phyloP scores from a whole-genome alignment of 2,329 filamentous ascomycete species.

The Cercospora canescens region DNA sequence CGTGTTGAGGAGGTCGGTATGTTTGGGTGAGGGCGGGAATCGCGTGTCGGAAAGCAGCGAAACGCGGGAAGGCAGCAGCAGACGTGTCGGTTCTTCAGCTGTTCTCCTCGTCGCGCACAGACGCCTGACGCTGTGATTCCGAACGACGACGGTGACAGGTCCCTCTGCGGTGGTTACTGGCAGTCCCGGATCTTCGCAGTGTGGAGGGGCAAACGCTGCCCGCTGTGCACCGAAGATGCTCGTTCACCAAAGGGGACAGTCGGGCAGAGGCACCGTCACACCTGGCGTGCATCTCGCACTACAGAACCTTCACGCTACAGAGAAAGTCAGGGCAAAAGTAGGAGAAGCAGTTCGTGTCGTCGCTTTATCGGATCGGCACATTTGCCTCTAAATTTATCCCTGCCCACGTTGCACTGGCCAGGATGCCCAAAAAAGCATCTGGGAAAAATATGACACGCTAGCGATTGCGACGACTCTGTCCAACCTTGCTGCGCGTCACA shows the following conservation, averaged over 20 bases:
- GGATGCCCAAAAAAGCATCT: not conserved
- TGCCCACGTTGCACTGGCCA: conserved; percentile 6
- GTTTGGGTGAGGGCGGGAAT: not conserved
- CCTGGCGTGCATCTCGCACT: conserved; percentile 2
- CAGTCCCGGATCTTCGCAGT: not conserved
- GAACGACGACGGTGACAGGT: not conserved
- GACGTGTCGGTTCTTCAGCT: not conserved
- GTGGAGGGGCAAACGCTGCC: not conserved
- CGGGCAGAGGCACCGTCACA: not conserved
- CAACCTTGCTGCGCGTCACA: not conserved
- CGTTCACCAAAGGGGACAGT: no score
- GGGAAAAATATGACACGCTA: not conserved
- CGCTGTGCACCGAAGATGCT: not conserved
- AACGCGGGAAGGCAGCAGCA: not conserved
- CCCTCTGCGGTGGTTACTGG: conserved; percentile 4
- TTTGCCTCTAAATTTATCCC: conserved; percentile 6
- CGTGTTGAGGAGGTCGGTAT: not conserved
- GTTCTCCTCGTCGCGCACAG: not conserved
- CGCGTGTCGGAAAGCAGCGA: not conserved
- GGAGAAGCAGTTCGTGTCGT: not conserved
- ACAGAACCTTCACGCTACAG: not conserved
- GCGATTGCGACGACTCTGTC: not conserved
- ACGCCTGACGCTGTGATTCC: not conserved
- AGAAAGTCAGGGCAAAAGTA: not conserved
- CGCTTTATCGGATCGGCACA: not conserved